These are phyloP conservation scores for Kluyveromyces aestuarii DNA, from an alignment of 805 yeast genomes.

Conservation along the genomic window DNA sequence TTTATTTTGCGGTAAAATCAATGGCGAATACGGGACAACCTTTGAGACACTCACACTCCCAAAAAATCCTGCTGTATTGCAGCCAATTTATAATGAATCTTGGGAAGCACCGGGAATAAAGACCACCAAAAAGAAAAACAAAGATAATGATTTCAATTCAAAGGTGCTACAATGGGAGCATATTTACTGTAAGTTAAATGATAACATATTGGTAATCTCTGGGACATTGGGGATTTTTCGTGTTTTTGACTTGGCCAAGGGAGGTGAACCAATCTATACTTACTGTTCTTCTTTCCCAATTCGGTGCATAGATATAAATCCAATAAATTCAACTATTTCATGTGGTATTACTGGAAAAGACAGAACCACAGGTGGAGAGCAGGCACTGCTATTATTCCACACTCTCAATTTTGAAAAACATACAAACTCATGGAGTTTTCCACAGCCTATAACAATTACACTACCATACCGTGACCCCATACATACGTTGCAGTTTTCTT, in stretches of 20 bases:
- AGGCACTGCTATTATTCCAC: conserved; percentile 64
- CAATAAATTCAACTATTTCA: conserved; percentile 56
- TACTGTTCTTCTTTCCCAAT: conserved; percentile 67
- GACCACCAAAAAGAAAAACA: conserved; percentile 10
- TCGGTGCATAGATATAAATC: conserved; percentile 65
- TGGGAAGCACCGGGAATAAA: conserved; percentile 6
- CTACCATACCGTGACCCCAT: conserved; percentile 84
- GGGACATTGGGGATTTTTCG: conserved; percentile 64
- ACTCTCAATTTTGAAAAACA: conserved; percentile 19
- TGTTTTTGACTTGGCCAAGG: conserved; percentile 46
- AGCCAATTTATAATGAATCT: conserved; percentile 5
- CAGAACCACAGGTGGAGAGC: conserved; percentile 56
- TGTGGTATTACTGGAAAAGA: conserved; percentile 80
- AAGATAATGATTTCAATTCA: conserved; percentile 7
- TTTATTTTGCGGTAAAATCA: conserved; percentile 56
- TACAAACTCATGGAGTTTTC: conserved; percentile 14
- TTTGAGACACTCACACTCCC: conserved; percentile 32
- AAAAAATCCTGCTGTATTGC: conserved; percentile 9
- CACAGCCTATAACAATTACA: conserved; percentile 61
- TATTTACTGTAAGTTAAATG: conserved; percentile 49
- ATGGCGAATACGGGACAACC: conserved; percentile 57
- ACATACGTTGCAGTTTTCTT: conserved; percentile 61
- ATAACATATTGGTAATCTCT: conserved; percentile 50
- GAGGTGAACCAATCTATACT: conserved; percentile 60
- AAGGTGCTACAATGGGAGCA: conserved; percentile 42